Evolutionary conservation across 495 filamentous ascomycete genomes (phyloP), one percentile per base, ranked within the genome.

Genomic region (Chaetomium fimeti): DNA sequence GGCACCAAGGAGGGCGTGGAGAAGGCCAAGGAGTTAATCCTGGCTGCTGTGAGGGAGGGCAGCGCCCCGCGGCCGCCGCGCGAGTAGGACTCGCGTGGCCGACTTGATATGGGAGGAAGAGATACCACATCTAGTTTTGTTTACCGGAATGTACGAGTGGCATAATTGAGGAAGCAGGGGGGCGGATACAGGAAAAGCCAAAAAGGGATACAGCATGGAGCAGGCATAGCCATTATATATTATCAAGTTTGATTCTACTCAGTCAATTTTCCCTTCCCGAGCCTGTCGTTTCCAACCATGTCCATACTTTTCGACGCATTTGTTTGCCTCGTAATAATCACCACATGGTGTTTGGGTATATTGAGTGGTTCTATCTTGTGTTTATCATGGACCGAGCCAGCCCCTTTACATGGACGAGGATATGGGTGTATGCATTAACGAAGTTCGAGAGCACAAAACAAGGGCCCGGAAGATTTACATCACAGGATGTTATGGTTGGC

Each of bases 11-110:
- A 91, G 57, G 91, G 90, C 24, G 83, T 95, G 16, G 92, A 97
- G 77, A 84, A 91, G 75, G 95, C 94, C 43, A 92, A 86, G 78
- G 88, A 95, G 52, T 81, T 93, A 71, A 96, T 99, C 68, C 77
- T 99, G 62, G 86, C 90, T 57, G 87, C 90, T 52, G 91, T 98
- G 24, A 78, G 76, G 45, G 82, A 86, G 60, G 93, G 82, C 24
- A 60, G 70, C 52, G 11, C 6, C 16, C 22, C 20, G 28, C n/a
- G 65, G 29, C 64, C 51, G 57, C 55, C 54, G n/a, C 54, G 54
- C 54, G 54, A 57, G 54, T 57, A 57, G 54, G 20, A 12, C n/a
- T 49, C 45, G 45, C 40, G 11, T 15, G 13, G 40, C 40, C 40
- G 40, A n/a, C 45, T 49, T n/a, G 45, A 20, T 6, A 49, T 20